Evolutionary conservation across 257 asterid species (phyloP), one percentile per base, ranked within the genome.

Genomic region (Nicotiana otophora): DNA sequence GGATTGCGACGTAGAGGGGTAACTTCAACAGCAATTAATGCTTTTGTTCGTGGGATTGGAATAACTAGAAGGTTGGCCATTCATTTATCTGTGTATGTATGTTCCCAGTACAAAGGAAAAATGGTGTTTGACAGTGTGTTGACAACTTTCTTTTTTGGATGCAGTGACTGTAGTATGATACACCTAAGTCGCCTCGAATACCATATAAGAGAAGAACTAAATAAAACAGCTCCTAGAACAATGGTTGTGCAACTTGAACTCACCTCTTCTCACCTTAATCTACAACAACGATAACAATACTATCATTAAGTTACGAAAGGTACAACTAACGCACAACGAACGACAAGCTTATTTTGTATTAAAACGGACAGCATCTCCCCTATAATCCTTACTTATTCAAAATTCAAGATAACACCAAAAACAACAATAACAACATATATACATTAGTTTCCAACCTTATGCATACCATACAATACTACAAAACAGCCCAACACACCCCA

Each of bases 1-100:
- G 98, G 97, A 51, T 88, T 96, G 86, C 88, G 93, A 66, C 97
- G 98, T 78, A 94, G 99, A 90, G 99, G 99, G 70, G 95, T 94
- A 70, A 94, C 98, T 69, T 85, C 98, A 81, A 83, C 93, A 88
- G 88, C 99, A 80, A 94, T 96, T 75, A 96, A 96, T 87, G 81
- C 94, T 78, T 96, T 96, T 83, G 97, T 94, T 58, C 93, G 96
- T 80, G 98, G 98, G 79, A 92, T 96, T 84, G 99, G 98, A 70
- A 94, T 96, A 65, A 94, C 99, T 83, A 90, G 99, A 90, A 96
- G 99, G 99, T 96, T 63, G 63, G 26, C 55, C 79, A 2, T 79
- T 78, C 66, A 68, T 34, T 28, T 58, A 10, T 33, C 57, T 28
- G 2, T 42, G 3, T 77, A 5, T 57, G 33, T 78, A 66, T 72